Conservation (phyloP, 1,284 basidiomycete species). For the Xanthoconium separans region DNA sequence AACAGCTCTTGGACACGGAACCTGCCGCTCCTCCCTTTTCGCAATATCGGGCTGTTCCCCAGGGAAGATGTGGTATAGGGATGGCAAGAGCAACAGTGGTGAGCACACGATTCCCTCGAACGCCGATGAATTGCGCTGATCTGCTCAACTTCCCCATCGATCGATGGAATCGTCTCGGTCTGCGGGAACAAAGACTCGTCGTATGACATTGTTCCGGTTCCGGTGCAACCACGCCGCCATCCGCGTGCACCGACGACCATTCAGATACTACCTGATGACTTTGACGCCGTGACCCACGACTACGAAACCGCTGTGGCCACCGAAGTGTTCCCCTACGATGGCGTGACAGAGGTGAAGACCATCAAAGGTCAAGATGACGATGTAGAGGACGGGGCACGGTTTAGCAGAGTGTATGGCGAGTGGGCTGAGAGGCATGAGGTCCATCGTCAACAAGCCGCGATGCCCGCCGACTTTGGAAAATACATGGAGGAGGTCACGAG, state of each 20-base stretch:
- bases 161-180: background rate
- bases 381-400: conserved; percentile 15
- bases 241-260: conserved; percentile 35
- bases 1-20: background rate
- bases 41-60: background rate
- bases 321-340: conserved; percentile 24
- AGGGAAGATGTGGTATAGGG: conserved; percentile 18
- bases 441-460: conserved; percentile 19
- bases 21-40: background rate
- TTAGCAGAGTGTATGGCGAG: conserved; percentile 32
- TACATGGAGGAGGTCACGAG: conserved; percentile 50
- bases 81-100: conserved; percentile 27
- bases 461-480: conserved; percentile 37
- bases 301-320: conserved; percentile 27
- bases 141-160: conserved; percentile 17
- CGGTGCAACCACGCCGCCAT: conserved; percentile 18
- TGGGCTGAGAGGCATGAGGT: conserved; percentile 32
- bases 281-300: conserved; percentile 31
- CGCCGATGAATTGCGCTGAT: conserved; percentile 11
- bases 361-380: conserved; percentile 12
- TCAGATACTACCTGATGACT: conserved; percentile 31
- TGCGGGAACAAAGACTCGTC: conserved; percentile 28
- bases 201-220: conserved; percentile 30
- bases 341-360: conserved; percentile 24
- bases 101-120: conserved; percentile 5